Percentiles rank a stretch among this genome's conserved stretches.
phyloP scores from a whole-genome alignment of 805 yeast species.

The fission yeast (Schizosaccharomyces pombe) region DNA sequence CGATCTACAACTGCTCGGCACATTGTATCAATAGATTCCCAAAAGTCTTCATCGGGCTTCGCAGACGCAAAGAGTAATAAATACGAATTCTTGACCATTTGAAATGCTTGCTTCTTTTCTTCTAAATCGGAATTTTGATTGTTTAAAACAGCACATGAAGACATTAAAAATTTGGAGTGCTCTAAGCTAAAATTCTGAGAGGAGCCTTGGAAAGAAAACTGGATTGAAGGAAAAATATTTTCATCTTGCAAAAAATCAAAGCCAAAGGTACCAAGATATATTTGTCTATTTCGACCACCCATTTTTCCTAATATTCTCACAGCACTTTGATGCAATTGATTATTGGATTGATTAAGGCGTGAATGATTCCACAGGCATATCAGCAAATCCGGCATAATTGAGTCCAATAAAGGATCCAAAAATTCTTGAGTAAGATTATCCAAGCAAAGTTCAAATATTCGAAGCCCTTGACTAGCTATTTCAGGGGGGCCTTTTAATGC shows the following conservation, averaged over 20 bases:
- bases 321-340: constrained; percentile 86
- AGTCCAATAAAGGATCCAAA: constrained; percentile 90
- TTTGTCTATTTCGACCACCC: constrained; percentile 83
- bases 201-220: neutral
- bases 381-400: constrained; percentile 85
- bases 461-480: constrained; percentile 74
- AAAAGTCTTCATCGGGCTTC: neutral
- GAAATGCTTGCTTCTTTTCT: neutral
- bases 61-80: neutral
- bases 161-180: neutral
- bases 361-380: constrained; percentile 76
- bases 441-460: constrained; percentile 86
- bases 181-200: neutral
- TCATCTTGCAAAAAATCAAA: constrained; percentile 18
- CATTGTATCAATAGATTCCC: neutral
- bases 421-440: constrained; percentile 90
- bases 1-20: neutral
- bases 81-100: neutral
- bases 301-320: constrained; percentile 79
- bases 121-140: neutral
- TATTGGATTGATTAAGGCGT: constrained; percentile 79
- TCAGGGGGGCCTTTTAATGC: constrained; percentile 83
- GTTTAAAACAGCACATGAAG: neutral
- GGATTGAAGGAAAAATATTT: neutral
- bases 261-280: constrained; percentile 57